A percentile compares a stretch with the other conserved stretches of the same genome.
Conservation (phyloP, 192 early-diverging fungal species). For the Chytriomyces sp. region DNA sequence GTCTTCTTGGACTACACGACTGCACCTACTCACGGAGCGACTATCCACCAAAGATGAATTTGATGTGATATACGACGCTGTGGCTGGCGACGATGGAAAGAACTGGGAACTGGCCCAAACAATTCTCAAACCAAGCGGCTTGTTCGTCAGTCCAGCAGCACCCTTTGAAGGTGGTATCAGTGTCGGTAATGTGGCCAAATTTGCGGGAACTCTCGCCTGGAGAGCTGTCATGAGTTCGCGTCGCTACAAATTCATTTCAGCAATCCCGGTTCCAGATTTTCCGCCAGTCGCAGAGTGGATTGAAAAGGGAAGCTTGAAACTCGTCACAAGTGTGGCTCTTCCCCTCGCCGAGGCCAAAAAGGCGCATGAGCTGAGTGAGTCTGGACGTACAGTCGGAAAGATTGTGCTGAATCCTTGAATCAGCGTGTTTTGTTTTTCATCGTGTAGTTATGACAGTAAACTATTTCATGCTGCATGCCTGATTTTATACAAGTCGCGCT, state of each 20-base stretch:
- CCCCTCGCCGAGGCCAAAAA: conserved; percentile 21
- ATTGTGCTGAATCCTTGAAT: conserved; percentile 30
- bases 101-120: conserved; percentile 24
- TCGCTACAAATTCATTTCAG: conserved; percentile 24
- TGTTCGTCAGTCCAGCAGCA: conserved; percentile 32
- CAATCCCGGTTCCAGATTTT: conserved; percentile 19
- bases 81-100: conserved; percentile 33
- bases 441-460: too few relatives aligned
- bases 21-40: conserved; percentile 13
- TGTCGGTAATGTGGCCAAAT: background rate
- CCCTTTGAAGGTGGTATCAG: conserved; percentile 7
- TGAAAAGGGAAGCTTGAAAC: conserved; percentile 19
- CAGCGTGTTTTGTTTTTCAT: background rate
- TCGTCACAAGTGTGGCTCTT: conserved; percentile 2
- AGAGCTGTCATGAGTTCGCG: background rate
- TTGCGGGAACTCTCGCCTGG: conserved; percentile 13
- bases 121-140: conserved; percentile 32
- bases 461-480: too few relatives aligned
- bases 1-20: conserved; percentile 26
- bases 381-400: conserved; percentile 36
- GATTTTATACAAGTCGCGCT: too few relatives aligned
- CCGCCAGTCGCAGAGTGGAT: conserved; percentile 32
- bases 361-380: conserved; percentile 31
- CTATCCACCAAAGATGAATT: conserved; percentile 10
- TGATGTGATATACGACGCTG: conserved; percentile 34